Conservation (phyloP, 495 filamentous ascomycete genomes). For the Neurospora africana region DNA sequence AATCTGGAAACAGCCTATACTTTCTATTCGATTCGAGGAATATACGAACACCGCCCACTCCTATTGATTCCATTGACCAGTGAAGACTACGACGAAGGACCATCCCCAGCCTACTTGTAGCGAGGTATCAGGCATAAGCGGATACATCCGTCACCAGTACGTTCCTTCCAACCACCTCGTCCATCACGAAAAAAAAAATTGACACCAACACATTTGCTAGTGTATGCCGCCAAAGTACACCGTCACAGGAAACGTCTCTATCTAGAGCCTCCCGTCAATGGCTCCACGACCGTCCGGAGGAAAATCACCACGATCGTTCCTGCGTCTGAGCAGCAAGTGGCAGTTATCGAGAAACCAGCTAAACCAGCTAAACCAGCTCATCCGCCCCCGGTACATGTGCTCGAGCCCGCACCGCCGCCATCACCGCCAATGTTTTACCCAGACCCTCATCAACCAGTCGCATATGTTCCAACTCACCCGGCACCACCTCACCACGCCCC, state of each 20-base stretch:
- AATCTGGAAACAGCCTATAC: too few relatives aligned
- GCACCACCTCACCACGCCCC: neutral
- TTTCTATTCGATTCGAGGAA: too few relatives aligned
- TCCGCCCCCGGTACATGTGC: neutral
- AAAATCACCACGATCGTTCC: conserved; percentile 35
- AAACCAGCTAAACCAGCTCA: neutral
- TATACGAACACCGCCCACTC: too few relatives aligned
- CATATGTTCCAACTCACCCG: neutral
- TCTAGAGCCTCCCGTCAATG: conserved; percentile 31
- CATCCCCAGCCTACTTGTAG: neutral
- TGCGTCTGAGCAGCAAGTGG: conserved; percentile 1
- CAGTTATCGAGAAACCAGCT: neutral
- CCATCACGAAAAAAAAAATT: neutral
- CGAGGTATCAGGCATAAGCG: neutral
- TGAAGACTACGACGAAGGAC: neutral
- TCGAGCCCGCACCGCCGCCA: neutral
- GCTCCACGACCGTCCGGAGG: conserved; percentile 26
- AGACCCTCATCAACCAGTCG: neutral
- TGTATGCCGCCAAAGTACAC: conserved; percentile 10
- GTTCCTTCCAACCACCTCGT: neutral
- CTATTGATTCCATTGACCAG: too few relatives aligned
- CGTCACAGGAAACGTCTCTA: conserved; percentile 35
- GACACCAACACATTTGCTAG: conserved; percentile 5
- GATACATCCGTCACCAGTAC: neutral
- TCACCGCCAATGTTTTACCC: neutral